Conservation (phyloP, 225 moss, liverwort and hornwort genomes). For the Polytrichum commune region DNA sequence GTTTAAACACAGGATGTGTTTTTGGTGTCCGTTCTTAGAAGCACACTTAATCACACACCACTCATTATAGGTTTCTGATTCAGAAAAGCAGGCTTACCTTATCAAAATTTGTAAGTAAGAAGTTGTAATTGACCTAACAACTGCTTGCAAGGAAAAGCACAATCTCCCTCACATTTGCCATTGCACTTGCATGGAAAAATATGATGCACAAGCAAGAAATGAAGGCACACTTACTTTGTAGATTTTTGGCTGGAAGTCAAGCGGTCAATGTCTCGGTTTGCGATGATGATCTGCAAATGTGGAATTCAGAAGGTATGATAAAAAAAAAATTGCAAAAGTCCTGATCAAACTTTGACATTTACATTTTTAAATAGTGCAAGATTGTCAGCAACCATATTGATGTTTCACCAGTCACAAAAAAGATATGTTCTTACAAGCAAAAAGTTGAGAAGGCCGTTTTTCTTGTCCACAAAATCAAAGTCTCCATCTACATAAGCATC, state of each 20-base stretch:
- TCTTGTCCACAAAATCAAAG: conserved; percentile 55
- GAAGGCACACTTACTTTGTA: conserved; percentile 16
- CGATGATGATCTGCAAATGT: conserved; percentile 60
- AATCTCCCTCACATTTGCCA: too few relatives aligned
- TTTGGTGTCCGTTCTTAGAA: too few relatives aligned
- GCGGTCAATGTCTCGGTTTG: conserved; percentile 65
- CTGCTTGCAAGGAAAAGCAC: too few relatives aligned
- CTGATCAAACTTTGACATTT: too few relatives aligned
- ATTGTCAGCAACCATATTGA: neutral
- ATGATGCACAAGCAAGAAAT: too few relatives aligned
- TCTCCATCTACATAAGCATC: conserved; percentile 89
- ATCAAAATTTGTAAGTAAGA: too few relatives aligned
- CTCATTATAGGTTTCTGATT: too few relatives aligned
- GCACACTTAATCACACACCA: too few relatives aligned
- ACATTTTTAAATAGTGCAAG: neutral
- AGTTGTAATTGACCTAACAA: too few relatives aligned
- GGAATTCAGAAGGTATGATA: neutral
- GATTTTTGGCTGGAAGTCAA: conserved; percentile 19
- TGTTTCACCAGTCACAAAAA: neutral
- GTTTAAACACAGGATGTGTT: too few relatives aligned
- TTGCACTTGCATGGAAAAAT: too few relatives aligned
- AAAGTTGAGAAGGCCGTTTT: conserved; percentile 66
- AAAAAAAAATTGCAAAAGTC: neutral
- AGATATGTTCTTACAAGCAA: conserved; percentile 41
- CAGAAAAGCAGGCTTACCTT: too few relatives aligned